Conservation (phyloP, 176 grass and related monocot genomes). For the Neostapfia colusana region DNA sequence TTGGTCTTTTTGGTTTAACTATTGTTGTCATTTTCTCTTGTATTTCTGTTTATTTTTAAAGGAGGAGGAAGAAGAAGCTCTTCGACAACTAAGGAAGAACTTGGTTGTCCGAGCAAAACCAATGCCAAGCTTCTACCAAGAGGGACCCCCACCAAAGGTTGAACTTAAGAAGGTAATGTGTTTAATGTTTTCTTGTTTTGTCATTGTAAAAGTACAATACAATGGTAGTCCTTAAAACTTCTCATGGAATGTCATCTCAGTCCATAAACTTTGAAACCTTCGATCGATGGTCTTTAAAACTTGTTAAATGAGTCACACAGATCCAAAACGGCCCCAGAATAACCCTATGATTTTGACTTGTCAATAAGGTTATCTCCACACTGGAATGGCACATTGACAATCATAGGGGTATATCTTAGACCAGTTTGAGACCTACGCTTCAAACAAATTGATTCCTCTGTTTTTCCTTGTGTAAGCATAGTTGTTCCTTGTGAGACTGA, state of each 20-base stretch:
- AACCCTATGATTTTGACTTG: neutral
- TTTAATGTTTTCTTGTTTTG: neutral
- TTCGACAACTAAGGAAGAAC: slow-evolving; percentile 88
- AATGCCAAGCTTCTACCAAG: slow-evolving; percentile 91
- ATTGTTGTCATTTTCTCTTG: slow-evolving; percentile 16
- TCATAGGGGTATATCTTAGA: neutral
- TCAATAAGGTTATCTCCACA: neutral
- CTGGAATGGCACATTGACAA: neutral
- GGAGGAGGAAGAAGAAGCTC: slow-evolving; percentile 90
- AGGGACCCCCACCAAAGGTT: slow-evolving; percentile 74
- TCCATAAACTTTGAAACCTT: neutral
- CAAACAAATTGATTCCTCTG: neutral
- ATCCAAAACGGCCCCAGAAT: neutral
- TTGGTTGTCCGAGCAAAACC: slow-evolving; percentile 86
- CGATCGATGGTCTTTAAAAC: neutral
- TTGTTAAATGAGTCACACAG: neutral
- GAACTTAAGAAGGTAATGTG: slow-evolving; percentile 86
- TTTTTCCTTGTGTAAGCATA: neutral
- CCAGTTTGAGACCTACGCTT: neutral
- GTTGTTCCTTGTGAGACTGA: no score
- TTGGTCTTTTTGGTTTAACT: slow-evolving; percentile 14
- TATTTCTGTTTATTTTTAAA: slow-evolving; percentile 36
- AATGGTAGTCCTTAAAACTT: neutral
- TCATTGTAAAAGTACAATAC: neutral
- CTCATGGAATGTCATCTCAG: neutral